Percentiles rank a stretch among this genome's conserved stretches.
Conservation (phyloP, 2,329 filamentous ascomycete genomes). For the Dendryphion nanum region DNA sequence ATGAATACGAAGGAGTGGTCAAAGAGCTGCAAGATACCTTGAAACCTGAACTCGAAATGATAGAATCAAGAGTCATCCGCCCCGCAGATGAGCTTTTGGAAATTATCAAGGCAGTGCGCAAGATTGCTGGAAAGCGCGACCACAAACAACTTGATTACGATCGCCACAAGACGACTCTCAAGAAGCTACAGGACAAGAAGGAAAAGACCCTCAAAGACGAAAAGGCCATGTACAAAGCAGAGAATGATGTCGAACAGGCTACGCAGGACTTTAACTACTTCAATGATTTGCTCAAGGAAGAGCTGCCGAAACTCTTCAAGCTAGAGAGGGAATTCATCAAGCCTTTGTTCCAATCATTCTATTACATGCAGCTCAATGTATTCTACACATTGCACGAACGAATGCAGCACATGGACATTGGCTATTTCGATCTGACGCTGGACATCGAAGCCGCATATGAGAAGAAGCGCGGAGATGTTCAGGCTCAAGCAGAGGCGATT, state of each 20-base stretch:
- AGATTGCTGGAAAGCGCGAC: slow-evolving; percentile 83
- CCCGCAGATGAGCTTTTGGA: slow-evolving; percentile 91
- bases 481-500: slow-evolving; percentile 79
- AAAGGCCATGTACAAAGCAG: slow-evolving; percentile 93
- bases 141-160: slow-evolving; percentile 98
- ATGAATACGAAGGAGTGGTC: slow-evolving; percentile 92
- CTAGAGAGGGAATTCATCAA: slow-evolving; percentile 94
- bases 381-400: slow-evolving; percentile 98
- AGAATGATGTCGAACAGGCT: slow-evolving; percentile 84
- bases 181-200: slow-evolving; percentile 97
- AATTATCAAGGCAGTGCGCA: slow-evolving; percentile 93
- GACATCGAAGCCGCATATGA: slow-evolving; percentile 91
- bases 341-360: slow-evolving; percentile 97
- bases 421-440: slow-evolving; percentile 89
- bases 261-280: slow-evolving; percentile 98
- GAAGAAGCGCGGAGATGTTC: slow-evolving; percentile 82
- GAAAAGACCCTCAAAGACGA: slow-evolving; percentile 95
- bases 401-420: slow-evolving; percentile 97
- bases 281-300: slow-evolving; percentile 94
- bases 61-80: slow-evolving; percentile 84
- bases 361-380: slow-evolving; percentile 99
- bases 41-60: slow-evolving; percentile 94
- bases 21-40: slow-evolving; percentile 86
- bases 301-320: slow-evolving; percentile 85
- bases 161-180: slow-evolving; percentile 75